Base-by-base conservation (phyloP, 2,329 filamentous ascomycete species). In the Exophiala sp. region DNA sequence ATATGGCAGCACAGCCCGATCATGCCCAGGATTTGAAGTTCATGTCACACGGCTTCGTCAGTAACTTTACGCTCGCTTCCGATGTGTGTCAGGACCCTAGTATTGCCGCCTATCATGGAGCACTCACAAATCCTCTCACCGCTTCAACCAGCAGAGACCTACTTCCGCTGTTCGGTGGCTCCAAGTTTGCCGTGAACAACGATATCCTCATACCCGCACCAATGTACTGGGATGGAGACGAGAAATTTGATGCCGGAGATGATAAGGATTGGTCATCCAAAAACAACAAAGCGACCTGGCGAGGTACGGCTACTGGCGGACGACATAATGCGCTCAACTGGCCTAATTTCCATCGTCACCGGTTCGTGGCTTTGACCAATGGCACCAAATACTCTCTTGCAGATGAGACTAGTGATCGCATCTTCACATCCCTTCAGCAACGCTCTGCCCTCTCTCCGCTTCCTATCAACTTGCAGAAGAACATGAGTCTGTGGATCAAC, bases 301-400 rank as follows among this genome's bases (percentile, higher is more conserved):
- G 77, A 39, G 78, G 78, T 8, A 67, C 66, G 5, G 76, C 75
- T 5, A 72, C 71, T 3, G 77, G 77, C 2, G 78, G 77, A 2
- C 69, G 74, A 5, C 76, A 77, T 59, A 69, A 65, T 18, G 63
- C 34, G 10, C 56, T 77, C 24, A 89, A 84, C 62, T 91, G 87
- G 87, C 80, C 75, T 9, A 80, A 83, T 0, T 90, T 89, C 64
- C 87, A 91, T 59, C 82, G 87, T 3, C 87, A 90, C 65, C 84
- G 88, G 1, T 88, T 91, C 65, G 79, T 89, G 1, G 76, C 83
- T 42, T 87, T 90, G 83, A 79, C 85, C 64, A 90, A 91, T 62
- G 79, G 75, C 9, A 87, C 84, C 6, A 78, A 76, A 52, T 73
- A 87, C 3, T 63, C 65, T 5, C 65, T 69, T 5, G 79, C 85